phyloP scores from a whole-genome alignment of 768 basidiomycete species.

The Cystofilobasidium capitatum region DNA sequence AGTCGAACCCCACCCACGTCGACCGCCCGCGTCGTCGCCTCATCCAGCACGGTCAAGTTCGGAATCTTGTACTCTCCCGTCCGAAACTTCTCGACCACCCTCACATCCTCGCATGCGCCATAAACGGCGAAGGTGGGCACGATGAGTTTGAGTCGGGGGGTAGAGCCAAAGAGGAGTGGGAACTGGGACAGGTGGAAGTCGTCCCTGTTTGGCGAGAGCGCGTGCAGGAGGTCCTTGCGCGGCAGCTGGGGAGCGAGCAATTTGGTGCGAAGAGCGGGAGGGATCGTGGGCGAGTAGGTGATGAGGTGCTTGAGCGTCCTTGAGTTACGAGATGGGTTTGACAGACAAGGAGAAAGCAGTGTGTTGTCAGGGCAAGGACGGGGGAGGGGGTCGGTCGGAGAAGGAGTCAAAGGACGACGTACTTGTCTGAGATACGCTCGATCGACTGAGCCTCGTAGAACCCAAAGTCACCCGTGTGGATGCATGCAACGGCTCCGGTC shows the following conservation, averaged over 20 bases:
- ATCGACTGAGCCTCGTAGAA: conserved; percentile 58
- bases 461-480: conserved; percentile 98
- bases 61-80: conserved; percentile 64
- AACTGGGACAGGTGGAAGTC: conserved; percentile 79
- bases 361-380: not conserved
- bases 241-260: conserved; percentile 48
- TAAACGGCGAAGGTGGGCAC: conserved; percentile 90
- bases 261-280: conserved; percentile 67
- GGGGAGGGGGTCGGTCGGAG: not conserved
- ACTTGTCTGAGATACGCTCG: conserved; percentile 82
- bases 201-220: conserved; percentile 44
- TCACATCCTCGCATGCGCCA: conserved; percentile 94
- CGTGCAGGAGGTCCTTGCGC: conserved; percentile 52
- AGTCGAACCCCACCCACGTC: conserved; percentile 90
- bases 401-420: conserved; percentile 27
- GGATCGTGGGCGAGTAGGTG: conserved; percentile 89
- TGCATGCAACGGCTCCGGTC: conserved; percentile 78
- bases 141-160: conserved; percentile 61
- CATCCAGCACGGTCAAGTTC: conserved; percentile 86
- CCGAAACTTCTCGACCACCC: conserved; percentile 86
- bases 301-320: conserved; percentile 86
- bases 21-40: conserved; percentile 84
- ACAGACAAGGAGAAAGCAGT: not conserved
- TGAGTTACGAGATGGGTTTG: not conserved
- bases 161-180: conserved; percentile 72